Evolutionary conservation across 2,329 filamentous ascomycete genomes (phyloP).

Genomic region (Curvularia verruculosa): DNA sequence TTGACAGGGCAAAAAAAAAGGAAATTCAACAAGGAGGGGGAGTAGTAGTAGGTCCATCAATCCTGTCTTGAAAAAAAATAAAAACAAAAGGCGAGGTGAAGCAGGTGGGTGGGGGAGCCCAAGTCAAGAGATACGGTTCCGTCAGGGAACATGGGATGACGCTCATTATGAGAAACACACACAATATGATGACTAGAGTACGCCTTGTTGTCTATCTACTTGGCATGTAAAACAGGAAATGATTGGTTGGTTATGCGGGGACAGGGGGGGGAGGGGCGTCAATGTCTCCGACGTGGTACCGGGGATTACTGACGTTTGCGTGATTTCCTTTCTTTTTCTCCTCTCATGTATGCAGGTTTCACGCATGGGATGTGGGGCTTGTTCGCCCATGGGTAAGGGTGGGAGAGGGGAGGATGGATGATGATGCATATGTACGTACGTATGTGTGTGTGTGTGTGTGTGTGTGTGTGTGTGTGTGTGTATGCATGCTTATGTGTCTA

Average conservation of each 20-base stretch:
- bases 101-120: no score
- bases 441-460: no score
- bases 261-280: background rate
- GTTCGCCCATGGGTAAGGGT: background rate
- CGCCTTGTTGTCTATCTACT: no score
- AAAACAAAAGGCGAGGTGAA: no score
- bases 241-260: no score
- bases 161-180: no score
- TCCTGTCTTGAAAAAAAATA: no score
- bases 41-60: no score
- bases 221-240: background rate
- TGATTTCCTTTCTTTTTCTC: background rate
- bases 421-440: background rate
- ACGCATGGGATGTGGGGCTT: background rate
- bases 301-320: background rate
- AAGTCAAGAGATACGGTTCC: no score
- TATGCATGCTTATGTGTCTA: background rate
- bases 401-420: background rate
- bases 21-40: no score
- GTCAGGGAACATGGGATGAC: no score
- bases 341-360: background rate
- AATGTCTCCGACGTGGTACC: constrained; percentile 2
- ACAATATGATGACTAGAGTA: no score
- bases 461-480: background rate
- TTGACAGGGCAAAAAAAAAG: background rate